Evolutionary conservation across 2,329 filamentous ascomycete species (phyloP).

Genomic region (Microcyclosporella mali): DNA sequence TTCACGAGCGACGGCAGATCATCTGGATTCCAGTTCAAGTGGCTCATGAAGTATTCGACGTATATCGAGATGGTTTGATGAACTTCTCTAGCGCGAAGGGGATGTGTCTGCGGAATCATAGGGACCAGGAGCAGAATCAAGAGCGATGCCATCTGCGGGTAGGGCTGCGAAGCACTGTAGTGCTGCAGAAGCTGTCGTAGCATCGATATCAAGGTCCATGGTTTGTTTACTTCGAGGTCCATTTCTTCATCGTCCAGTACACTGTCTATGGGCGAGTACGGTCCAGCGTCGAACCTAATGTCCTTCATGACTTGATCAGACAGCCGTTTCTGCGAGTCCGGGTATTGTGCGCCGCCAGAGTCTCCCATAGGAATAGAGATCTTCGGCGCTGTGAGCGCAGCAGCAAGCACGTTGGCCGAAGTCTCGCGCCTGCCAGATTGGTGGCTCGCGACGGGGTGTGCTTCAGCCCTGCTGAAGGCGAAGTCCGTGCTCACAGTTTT

Average conservation of each 20-base stretch:
- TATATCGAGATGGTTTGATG: constrained; percentile 35
- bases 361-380: not conserved
- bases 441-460: not conserved
- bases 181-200: constrained; percentile 38
- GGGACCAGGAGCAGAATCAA: constrained; percentile 43
- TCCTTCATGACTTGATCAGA: constrained; percentile 6
- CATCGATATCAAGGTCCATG: constrained; percentile 39
- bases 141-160: constrained; percentile 44
- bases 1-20: constrained; percentile 36
- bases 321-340: constrained; percentile 1
- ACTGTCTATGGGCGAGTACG: constrained; percentile 7
- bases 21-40: constrained; percentile 20
- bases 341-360: not conserved
- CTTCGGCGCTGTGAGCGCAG: not conserved
- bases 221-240: constrained; percentile 26
- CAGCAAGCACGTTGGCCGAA: not conserved
- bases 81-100: constrained; percentile 26
- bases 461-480: not conserved
- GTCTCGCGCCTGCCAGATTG: not conserved
- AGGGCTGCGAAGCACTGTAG: constrained; percentile 36
- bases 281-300: constrained; percentile 1
- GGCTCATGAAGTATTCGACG: constrained; percentile 37
- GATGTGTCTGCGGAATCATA: constrained; percentile 39
- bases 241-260: constrained; percentile 12
- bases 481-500: constrained; percentile 8